Percentiles rank a stretch among this genome's conserved stretches.
phyloP scores from a whole-genome alignment of 805 yeast genomes.

The Zygosaccharomyces rouxii region DNA sequence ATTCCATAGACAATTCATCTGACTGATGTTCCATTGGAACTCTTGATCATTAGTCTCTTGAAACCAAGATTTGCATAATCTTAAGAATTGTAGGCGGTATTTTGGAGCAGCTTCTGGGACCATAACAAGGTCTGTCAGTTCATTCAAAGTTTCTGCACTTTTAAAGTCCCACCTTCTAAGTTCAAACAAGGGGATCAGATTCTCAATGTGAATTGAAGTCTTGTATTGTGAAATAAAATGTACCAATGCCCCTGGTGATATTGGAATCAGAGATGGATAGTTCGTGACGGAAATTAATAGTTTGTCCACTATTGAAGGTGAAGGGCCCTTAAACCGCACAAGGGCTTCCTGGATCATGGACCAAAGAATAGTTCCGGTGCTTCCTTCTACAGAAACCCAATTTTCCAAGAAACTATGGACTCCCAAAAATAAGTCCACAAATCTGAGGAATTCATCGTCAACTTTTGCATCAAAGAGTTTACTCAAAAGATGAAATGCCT shows the following conservation, averaged over 20 bases:
- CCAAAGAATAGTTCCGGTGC: conserved; percentile 6
- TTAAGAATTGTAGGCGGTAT: conserved; percentile 1
- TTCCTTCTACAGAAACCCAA: not conserved
- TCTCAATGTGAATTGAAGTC: not conserved
- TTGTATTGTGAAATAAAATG: conserved; percentile 3
- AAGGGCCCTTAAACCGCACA: not conserved
- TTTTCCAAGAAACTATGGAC: not conserved
- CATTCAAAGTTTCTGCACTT: not conserved
- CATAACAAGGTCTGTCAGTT: conserved; percentile 2
- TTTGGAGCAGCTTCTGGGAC: not conserved
- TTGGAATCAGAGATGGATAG: conserved; percentile 1
- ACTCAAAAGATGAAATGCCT: not conserved
- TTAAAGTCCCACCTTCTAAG: conserved; percentile 2
- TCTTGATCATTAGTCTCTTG: not conserved
- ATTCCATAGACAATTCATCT: not conserved
- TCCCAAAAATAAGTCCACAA: not conserved
- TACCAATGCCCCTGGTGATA: conserved; percentile 4
- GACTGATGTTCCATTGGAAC: not conserved
- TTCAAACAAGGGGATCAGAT: not conserved
- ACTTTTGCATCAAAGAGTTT: not conserved
- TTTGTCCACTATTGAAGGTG: not conserved
- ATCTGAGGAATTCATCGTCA: not conserved
- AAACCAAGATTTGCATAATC: conserved; percentile 1
- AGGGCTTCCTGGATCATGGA: conserved; percentile 1
- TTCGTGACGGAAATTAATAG: not conserved